These are phyloP conservation scores for Diaporthe ampelina DNA, from an alignment of 2,329 filamentous ascomycete species.

Conservation along the genomic window DNA sequence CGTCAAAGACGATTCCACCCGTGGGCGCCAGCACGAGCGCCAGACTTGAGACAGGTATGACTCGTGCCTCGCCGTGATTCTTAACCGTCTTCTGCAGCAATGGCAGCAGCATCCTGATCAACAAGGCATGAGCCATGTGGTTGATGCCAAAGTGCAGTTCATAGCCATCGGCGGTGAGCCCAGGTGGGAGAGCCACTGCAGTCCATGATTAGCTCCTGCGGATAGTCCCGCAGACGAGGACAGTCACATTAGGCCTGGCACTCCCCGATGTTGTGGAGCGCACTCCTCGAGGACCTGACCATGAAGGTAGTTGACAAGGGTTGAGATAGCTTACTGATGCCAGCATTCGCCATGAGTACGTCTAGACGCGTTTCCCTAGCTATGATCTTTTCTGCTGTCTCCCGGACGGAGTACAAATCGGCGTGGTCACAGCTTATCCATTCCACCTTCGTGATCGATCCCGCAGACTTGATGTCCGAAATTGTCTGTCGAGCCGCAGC, in stretches of 20 bases:
- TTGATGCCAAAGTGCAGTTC: conserved; percentile 65
- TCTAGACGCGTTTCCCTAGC: conserved; percentile 52
- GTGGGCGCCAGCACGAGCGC: conserved; percentile 8
- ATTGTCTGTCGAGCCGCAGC: conserved; percentile 54
- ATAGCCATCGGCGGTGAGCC: conserved; percentile 58
- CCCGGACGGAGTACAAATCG: conserved; percentile 49
- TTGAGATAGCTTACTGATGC: conserved; percentile 49
- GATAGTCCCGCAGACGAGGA: too few relatives aligned
- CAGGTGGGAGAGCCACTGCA: conserved; percentile 6
- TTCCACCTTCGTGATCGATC: conserved; percentile 27
- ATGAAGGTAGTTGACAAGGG: background rate
- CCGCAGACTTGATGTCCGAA: conserved; percentile 50
- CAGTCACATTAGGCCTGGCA: too few relatives aligned
- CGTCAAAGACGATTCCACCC: conserved; percentile 45
- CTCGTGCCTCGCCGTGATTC: conserved; percentile 34
- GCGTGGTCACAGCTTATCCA: conserved; percentile 48
- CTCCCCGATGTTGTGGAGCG: too few relatives aligned
- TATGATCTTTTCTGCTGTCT: conserved; percentile 50
- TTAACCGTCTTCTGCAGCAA: conserved; percentile 49
- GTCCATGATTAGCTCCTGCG: background rate
- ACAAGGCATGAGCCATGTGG: conserved; percentile 61
- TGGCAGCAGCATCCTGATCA: conserved; percentile 47
- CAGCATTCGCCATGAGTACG: conserved; percentile 61
- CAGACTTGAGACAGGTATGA: conserved; percentile 33
- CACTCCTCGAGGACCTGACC: background rate